Base-by-base conservation (phyloP, 371 early-diverging fungal genomes). In the Dipsacomyces acuminosporus region DNA sequence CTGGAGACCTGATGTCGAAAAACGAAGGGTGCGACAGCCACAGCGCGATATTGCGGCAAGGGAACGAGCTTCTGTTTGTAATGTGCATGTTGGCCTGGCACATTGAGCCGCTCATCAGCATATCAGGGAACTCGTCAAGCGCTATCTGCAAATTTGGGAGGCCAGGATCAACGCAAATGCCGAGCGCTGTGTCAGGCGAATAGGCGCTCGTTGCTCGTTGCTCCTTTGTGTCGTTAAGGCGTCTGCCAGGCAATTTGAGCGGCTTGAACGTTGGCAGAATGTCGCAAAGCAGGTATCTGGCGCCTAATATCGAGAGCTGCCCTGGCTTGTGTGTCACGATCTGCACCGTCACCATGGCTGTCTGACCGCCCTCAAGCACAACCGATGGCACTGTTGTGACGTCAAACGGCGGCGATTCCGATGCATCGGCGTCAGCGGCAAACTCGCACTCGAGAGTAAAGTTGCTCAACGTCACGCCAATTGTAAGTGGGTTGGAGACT, bases 11-110 rank as follows among this genome's bases (percentile, higher is more conserved):
- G 22, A 95, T 76, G 45, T 82, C 82, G 48, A 94, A 85, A 59
- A 94, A 94, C 2, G 83, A 82, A 0, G 93, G 90, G 58, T 94
- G 96, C 44, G 89, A 91, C 41, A 87, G 72, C 61, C 88, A 85
- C 15, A 94, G 72, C 2, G 79, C 70, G 48, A 95, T 56, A 20
- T 80, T 78, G 18, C 77, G 80, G 41, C 94, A 61, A 2, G 64
- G 30, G 6, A 21, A 45, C 24, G 38, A 1, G 18, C 96, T 93
- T 35, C 83, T 80, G 74, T 97, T 97, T 30, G 78, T 86, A 17
- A 95, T 73, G 56, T 87, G 85, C 46, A 96, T 41, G 0, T 81
- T 80, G 0, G 83, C 72, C 35, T 81, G 80, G 22, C 80, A 78
- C 21, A 93, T 89, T 59, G 95, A 87, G 1, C 97, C 97, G 14